Base-by-base conservation (phyloP, 2,329 filamentous ascomycete species). In the Pseudogymnoascus sp. region DNA sequence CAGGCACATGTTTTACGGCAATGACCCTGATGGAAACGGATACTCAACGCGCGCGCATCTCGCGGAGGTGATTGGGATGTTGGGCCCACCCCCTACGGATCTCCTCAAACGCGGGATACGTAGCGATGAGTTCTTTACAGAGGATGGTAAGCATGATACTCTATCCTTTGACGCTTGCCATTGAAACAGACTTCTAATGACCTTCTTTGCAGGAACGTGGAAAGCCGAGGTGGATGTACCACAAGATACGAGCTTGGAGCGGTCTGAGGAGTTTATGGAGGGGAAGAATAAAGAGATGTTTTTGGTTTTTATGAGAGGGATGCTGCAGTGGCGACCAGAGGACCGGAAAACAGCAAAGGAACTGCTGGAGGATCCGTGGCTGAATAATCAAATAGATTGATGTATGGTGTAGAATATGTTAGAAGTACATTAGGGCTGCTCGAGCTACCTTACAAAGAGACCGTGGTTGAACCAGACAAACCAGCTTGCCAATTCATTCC, bases 311-410 rank as follows among this genome's bases (percentile, higher is more conserved):
- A 69, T 75, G 31, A 65, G 67, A 60, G 69, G 67, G 3, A 77
- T 77, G 74, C 65, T 78, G 12, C 68, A 69, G 60, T 78, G 75
- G 75, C 56, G 72, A 18, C 75, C 75, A 14, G 74, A 77, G 66
- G 72, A 77, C 35, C 70, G 75, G 44, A 70, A 66, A 60, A 73
- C 72, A 2, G 74, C 76, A 11, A 71, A 66, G 63, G 67, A 77
- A 65, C 68, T 77, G n/a, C 67, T 77, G n/a, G 66, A 72, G 2
- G 70, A 77, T 66, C 70, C 72, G 53, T 77, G 74, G 73, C 68
- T 76, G 16, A 63, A 66, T 35, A 8, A 59, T n/a, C 50, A 59
- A 21, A 59, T 59, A 59, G 40, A 28, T 23, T 37, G 35, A 44
- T n/a, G 18, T 40, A 25, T 42, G 8, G 18, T 21, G 11, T 23